Conservation (phyloP, 495 filamentous ascomycete genomes). For the Aspergillus hancockii region DNA sequence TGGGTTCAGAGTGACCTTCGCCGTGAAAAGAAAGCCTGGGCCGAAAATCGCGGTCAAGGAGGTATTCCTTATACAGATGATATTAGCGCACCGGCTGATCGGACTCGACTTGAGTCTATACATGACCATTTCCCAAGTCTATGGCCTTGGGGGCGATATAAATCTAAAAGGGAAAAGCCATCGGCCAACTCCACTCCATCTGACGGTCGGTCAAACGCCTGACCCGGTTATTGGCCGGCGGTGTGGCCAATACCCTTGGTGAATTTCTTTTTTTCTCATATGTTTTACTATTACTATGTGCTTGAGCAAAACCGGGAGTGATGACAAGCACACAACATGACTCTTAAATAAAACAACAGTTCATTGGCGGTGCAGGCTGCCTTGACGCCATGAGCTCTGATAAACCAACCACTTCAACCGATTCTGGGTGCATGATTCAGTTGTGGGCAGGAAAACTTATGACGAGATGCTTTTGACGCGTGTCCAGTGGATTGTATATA, state of each 20-base stretch:
- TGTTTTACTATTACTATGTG: neutral
- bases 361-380: neutral
- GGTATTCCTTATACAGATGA: constrained; percentile 44
- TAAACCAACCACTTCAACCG: neutral
- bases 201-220: constrained; percentile 5
- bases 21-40: constrained; percentile 65
- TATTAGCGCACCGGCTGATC: constrained; percentile 36
- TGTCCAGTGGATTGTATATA: constrained; percentile 6
- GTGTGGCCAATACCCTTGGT: neutral
- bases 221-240: neutral
- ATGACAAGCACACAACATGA: neutral
- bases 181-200: neutral
- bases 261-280: neutral
- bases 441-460: neutral
- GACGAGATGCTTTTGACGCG: constrained; percentile 4
- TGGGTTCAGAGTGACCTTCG: constrained; percentile 67
- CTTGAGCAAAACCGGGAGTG: neutral
- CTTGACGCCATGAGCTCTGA: neutral
- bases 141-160: constrained; percentile 37
- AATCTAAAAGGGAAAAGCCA: constrained; percentile 13
- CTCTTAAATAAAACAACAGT: neutral
- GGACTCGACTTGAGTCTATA: constrained; percentile 44
- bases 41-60: constrained; percentile 37
- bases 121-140: constrained; percentile 34
- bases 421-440: neutral